Base-by-base conservation (phyloP, 495 filamentous ascomycete species). In the Talaromyces adpressus region DNA sequence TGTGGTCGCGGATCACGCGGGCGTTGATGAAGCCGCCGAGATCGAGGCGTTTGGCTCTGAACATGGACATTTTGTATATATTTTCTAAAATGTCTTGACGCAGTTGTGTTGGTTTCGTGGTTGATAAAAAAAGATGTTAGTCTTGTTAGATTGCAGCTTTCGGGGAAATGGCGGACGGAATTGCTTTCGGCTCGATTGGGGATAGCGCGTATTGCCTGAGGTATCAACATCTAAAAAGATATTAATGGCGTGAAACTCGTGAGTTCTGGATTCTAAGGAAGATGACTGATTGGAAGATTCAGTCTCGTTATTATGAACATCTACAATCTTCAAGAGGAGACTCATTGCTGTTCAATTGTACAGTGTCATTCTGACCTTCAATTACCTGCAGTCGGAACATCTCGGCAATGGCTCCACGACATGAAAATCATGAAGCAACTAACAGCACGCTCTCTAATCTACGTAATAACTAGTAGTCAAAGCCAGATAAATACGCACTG, bases 1-100 rank as follows among this genome's bases (percentile, higher is more conserved):
- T 89, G 79, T 97, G 90, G 71, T 98, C 94, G 65, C 93, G 90
- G 71, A 98, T 89, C 61, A 90, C 77, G 59, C 86, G 85, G 73
- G 85, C 82, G 70, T 98, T 97, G 76, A 91, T 74, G 71, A 89
- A 97, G 70, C 91, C 89, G 67, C 89, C 86, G 63, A 98, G 77
- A 67, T 96, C 91, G 36, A 97, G 85, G 79, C 84, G 91, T 79
- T 95, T 96, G 14, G 91, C 79, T 70, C 91, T 80, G 77, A 94
- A 96, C 71, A 89, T 86, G 29, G 91, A 85, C 89, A 94, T 93
- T 54, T 62, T 66, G 62, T 6, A 20, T 47, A 3, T n/a, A n/a
- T n/a, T n/a, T n/a, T n/a, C n/a, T n/a, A n/a, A n/a, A n/a, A n/a
- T n/a, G n/a, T n/a, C n/a, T n/a, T n/a, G n/a, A n/a, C n/a, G n/a